A percentile compares a stretch with the other conserved stretches of the same genome.
Conservation (phyloP, 148 eudicot species). For the Rhododendron griersonianum region DNA sequence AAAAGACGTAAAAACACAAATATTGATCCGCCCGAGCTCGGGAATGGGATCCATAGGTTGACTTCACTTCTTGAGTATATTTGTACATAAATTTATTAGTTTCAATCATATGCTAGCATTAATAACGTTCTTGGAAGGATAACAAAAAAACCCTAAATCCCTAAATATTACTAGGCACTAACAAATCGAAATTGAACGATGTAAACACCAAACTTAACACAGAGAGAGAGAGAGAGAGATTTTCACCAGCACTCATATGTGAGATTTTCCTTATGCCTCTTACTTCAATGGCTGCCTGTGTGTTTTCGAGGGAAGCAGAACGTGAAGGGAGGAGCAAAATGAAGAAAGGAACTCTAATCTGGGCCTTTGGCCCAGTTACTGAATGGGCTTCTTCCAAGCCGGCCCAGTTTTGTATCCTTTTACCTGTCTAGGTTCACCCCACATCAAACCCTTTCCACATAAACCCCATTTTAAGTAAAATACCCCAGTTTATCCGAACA, state of each 20-base stretch:
- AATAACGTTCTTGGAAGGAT: background rate
- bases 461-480: no score
- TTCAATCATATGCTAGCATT: background rate
- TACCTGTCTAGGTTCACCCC: no score
- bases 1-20: background rate
- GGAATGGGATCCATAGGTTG: background rate
- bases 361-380: background rate
- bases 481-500: no score
- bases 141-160: conserved; percentile 1
- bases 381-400: no score
- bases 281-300: background rate
- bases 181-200: background rate
- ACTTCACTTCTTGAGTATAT: background rate
- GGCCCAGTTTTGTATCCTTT: no score
- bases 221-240: conserved; percentile 9
- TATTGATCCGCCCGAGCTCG: background rate
- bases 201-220: background rate
- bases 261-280: background rate
- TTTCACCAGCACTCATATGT: conserved; percentile 19
- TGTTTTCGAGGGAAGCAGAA: background rate
- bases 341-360: background rate
- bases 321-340: background rate
- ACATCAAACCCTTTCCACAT: no score
- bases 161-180: background rate
- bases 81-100: background rate